Evolutionary conservation across 169 alveolate species (phyloP), one percentile per base, ranked within the genome.

Genomic region (Eimeria praecox): DNA sequence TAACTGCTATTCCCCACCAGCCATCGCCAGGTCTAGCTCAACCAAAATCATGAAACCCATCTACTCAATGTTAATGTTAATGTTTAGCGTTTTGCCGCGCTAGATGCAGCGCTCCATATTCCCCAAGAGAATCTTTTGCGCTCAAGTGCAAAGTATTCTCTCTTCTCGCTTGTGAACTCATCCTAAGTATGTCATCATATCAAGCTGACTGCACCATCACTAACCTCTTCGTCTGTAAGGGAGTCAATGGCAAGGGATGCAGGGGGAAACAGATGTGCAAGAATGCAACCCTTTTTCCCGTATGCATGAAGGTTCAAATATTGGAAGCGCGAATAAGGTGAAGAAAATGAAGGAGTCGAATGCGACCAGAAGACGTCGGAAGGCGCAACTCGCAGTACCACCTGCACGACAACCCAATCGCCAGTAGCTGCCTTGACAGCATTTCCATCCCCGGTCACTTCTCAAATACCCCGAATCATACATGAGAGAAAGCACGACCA

Each of bases 191-290:
- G 80, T 10, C 35, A 69, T 38, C 52, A 49, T 73, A 73, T 30
- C 14, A 73, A 73, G 52, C 16, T 38, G 22, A 38, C 33, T 40
- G n/a, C 18, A 12, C 18, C 6, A 71, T 18, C 49, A 46, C 93
- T 56, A 27, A 93, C 96, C 88, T 62, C 94, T 42, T 93, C 89
- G 69, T 93, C 96, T 27, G 94, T 73, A 9, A 93, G 94, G 9
- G 91, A 88, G 78, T 88, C 96, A 44, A 73, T 80, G 49, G 94
- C 96, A 77, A 80, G 59, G 66, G 96, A 93, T 59, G 87, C 90
- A 9, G 96, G 96, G 52, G 96, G 96, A 22, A 93, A 93, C 52
- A 69, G 64, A 85, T 93, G 96, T 18, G 94, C 96, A 18, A 93
- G 78, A 49, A 93, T 88, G 46, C 96, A 93, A 22, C 96, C 96